Percentiles rank a stretch among this genome's conserved stretches.
These are phyloP conservation scores for Leishmania tropica DNA, from an alignment of 208 protist species.

Conservation along the genomic window DNA sequence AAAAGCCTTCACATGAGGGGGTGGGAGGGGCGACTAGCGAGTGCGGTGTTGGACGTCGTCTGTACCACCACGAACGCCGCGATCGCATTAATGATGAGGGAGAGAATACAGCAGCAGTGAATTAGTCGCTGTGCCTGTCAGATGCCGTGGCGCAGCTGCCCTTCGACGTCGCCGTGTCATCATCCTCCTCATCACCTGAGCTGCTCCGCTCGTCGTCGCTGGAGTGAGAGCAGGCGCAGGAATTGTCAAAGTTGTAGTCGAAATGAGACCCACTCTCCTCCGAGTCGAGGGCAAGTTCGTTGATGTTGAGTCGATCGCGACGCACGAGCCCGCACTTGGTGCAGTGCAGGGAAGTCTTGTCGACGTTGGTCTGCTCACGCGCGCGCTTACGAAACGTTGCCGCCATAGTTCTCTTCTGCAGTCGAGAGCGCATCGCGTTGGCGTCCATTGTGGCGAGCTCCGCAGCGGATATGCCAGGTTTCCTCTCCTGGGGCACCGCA, in stretches of 20 bases:
- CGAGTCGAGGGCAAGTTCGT: slow-evolving; percentile 86
- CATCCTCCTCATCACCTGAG: slow-evolving; percentile 32
- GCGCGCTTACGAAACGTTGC: slow-evolving; percentile 68
- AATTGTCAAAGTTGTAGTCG: slow-evolving; percentile 91
- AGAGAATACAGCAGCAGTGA: neutral
- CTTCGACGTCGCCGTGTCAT: slow-evolving; percentile 12
- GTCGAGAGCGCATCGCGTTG: slow-evolving; percentile 65
- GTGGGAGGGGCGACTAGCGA: neutral
- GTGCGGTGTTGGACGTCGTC: neutral
- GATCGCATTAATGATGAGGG: neutral
- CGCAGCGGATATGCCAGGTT: slow-evolving; percentile 30
- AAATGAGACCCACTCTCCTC: slow-evolving; percentile 90
- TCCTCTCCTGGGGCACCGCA: neutral
- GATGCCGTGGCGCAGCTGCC: neutral
- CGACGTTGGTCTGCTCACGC: slow-evolving; percentile 75
- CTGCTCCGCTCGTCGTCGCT: slow-evolving; percentile 54
- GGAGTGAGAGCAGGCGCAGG: slow-evolving; percentile 74
- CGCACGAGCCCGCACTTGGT: slow-evolving; percentile 82
- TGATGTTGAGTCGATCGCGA: slow-evolving; percentile 86
- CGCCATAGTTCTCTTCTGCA: slow-evolving; percentile 52
- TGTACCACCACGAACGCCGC: neutral
- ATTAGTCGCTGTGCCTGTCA: neutral
- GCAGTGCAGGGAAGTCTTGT: slow-evolving; percentile 85
- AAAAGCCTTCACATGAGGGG: neutral
- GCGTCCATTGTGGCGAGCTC: slow-evolving; percentile 74